These are phyloP conservation scores for Cladophialophora carrionii DNA, from an alignment of 2,329 filamentous ascomycete species.

Conservation along the genomic window DNA sequence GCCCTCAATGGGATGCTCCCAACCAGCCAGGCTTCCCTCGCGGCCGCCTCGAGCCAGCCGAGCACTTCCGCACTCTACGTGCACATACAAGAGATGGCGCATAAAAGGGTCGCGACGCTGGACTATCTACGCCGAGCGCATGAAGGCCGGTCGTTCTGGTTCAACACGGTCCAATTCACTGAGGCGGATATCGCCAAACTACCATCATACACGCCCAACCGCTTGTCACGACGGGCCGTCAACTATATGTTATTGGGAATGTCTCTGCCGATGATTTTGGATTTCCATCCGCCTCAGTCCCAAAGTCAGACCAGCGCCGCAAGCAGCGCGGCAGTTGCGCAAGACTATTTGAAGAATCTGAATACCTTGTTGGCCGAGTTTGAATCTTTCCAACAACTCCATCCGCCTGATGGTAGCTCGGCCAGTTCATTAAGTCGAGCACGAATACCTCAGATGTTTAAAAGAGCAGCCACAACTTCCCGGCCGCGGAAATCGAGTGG, in stretches of 20 bases:
- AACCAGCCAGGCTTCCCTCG: conserved; percentile 3
- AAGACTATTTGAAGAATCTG: conserved; percentile 84
- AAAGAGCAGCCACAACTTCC: conserved; percentile 63
- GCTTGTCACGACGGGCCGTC: conserved; percentile 84
- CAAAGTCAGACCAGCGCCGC: conserved; percentile 28
- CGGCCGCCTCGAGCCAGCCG: neutral
- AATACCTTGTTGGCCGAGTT: conserved; percentile 88
- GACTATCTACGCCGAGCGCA: conserved; percentile 95
- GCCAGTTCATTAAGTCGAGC: conserved; percentile 73
- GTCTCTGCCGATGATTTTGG: conserved; percentile 84
- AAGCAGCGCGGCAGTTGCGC: conserved; percentile 69
- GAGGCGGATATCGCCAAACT: conserved; percentile 77
- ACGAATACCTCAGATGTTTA: conserved; percentile 82
- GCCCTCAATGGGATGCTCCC: conserved; percentile 30
- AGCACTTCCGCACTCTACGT: conserved; percentile 53
- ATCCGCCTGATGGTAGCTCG: conserved; percentile 73
- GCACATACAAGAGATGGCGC: conserved; percentile 79
- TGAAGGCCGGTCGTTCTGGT: conserved; percentile 95
- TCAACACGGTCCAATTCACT: conserved; percentile 93
- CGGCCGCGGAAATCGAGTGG: conserved; percentile 47
- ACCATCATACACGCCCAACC: conserved; percentile 81
- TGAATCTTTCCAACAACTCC: conserved; percentile 87
- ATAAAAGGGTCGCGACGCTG: conserved; percentile 90
- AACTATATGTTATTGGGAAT: conserved; percentile 92
- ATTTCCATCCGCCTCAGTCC: conserved; percentile 57